phyloP scores from a whole-genome alignment of 2,329 filamentous ascomycete genomes.

The Paracamarosporium sp. region DNA sequence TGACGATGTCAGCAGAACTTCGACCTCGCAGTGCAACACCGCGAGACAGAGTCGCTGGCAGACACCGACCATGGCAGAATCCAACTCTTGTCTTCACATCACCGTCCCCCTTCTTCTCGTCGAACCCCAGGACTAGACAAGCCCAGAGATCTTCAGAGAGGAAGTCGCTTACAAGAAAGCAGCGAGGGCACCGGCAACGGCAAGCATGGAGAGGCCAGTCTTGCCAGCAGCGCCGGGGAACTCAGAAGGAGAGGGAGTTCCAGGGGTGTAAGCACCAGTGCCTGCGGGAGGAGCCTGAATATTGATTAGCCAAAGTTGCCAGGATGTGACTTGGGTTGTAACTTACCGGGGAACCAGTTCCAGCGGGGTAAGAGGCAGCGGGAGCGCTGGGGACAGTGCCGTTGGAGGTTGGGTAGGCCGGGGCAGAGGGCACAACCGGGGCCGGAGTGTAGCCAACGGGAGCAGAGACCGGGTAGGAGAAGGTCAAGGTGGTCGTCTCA shows the following conservation, averaged over 20 bases:
- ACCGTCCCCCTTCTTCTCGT: slow-evolving; percentile 22
- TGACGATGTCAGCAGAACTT: slow-evolving; percentile 31
- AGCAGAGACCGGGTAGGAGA: slow-evolving; percentile 28
- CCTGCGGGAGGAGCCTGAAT: background rate
- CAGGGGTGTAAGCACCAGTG: slow-evolving; percentile 34
- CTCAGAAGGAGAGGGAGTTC: slow-evolving; percentile 33
- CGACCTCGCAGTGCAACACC: slow-evolving; percentile 41
- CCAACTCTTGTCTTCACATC: slow-evolving; percentile 22
- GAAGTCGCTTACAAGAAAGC: slow-evolving; percentile 46
- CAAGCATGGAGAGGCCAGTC: slow-evolving; percentile 59
- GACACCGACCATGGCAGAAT: slow-evolving; percentile 40
- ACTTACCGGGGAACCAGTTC: slow-evolving; percentile 19
- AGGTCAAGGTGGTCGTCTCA: slow-evolving; percentile 38
- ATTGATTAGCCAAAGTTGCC: background rate
- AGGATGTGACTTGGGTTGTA: background rate
- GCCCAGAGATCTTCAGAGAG: slow-evolving; percentile 21
- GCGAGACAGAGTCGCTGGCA: slow-evolving; percentile 36
- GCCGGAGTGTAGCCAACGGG: slow-evolving; percentile 6
- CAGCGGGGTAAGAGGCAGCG: slow-evolving; percentile 25
- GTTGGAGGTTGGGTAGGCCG: slow-evolving; percentile 26
- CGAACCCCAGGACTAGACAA: slow-evolving; percentile 11
- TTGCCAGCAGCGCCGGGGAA: slow-evolving; percentile 62
- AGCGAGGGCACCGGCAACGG: slow-evolving; percentile 58
- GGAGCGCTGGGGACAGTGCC: slow-evolving; percentile 26
- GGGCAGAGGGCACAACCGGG: slow-evolving; percentile 9